Evolutionary conservation across 2,329 filamentous ascomycete species (phyloP), one percentile per base, ranked within the genome.

Genomic region (Cadophora luteo-olivacea): DNA sequence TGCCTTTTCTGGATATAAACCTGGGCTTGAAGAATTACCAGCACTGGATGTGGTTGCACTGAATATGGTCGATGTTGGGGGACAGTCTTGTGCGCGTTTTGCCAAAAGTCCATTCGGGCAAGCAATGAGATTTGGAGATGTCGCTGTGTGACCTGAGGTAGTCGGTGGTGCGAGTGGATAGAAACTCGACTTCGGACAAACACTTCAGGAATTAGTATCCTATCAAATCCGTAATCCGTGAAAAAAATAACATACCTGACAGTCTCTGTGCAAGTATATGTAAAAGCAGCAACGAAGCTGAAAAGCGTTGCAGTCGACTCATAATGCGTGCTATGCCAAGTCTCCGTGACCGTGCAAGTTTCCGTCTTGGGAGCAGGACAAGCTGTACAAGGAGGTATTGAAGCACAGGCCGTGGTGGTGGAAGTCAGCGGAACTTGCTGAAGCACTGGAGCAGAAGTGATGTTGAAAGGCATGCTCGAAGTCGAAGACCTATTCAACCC

Each of bases 241-340:
- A 7, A 5, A 16, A 9, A 29, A 22, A 22, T 7, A 12, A 24
- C 66, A 41, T 69, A 73, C 73, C 65, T 72, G 41, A 72, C 61
- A 48, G 72, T 74, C 64, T 71, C 70, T 5, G 74, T 75, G 61
- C 45, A 71, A 63, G 72, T 75, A 45, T 73, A 63, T 2, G 74
- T 75, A 25, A 71, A 67, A 61, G 68, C 63, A 41, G 69, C 67
- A 52, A 73, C 64, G 48, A 73, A 74, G 32, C 65, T 73, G 57
- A 64, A 73, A 29, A 72, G 32, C 6, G 73, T 75, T n/a, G 68
- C 69, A 16, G 73, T 73, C 7, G 61, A 55, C 7, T 68, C 69
- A 68, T 72, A 74, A 19, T 69, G 64, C 3, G 72, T 75, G 58
- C 72, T 73, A 66, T 73, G 69, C 72, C 72, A 75, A 8, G 70